Base-by-base conservation (phyloP, 2,329 filamentous ascomycete species). In the Helicocarpus griseus region DNA sequence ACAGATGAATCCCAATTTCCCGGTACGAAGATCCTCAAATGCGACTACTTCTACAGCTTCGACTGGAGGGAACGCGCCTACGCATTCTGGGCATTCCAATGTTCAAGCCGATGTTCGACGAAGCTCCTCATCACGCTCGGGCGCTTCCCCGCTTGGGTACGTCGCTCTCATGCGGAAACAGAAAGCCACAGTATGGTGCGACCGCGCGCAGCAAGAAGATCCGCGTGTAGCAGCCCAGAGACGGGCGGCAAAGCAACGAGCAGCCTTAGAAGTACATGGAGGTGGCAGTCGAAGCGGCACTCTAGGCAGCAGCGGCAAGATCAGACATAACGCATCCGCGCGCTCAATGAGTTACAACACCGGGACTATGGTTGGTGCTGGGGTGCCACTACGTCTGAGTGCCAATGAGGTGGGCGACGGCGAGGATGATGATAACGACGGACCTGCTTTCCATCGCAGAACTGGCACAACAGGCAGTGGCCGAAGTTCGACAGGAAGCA, bases 161-260 rank as follows among this genome's bases (percentile, higher is more conserved):
- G 93, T 98, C 48, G 90, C 93, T 33, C 78, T 96, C n/a, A 85
- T 98, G 72, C 83, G 93, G 56, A 91, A 90, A 67, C 93, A 98
- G 71, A 97, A 97, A 68, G 93, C 89, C 29, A 98, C 93, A 0
- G 93, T 98, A 4, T 98, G 93, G 93, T 96, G 90, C 73, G 93
- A 97, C 65, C 85, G 90, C 50, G 81, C 91, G 8, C 93, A 98
- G 67, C 83, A 87, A 56, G 89, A 97, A 69, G 93, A 98, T 66
- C 88, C 91, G 0, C 80, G 89, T 48, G 73, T 93, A 52, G 73
- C 85, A 3, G 89, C 89, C 26, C 86, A 90, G 62, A 89, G 95
- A 67, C 81, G 87, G 53, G 86, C 87, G 35, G 93, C 90, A 53
- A 95, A 93, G 74, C 83, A 87, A 73, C 79, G 89, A 46, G 93